Evolutionary conservation across 1,284 basidiomycete species (phyloP).

Genomic region (Heterobasidion occidentale): DNA sequence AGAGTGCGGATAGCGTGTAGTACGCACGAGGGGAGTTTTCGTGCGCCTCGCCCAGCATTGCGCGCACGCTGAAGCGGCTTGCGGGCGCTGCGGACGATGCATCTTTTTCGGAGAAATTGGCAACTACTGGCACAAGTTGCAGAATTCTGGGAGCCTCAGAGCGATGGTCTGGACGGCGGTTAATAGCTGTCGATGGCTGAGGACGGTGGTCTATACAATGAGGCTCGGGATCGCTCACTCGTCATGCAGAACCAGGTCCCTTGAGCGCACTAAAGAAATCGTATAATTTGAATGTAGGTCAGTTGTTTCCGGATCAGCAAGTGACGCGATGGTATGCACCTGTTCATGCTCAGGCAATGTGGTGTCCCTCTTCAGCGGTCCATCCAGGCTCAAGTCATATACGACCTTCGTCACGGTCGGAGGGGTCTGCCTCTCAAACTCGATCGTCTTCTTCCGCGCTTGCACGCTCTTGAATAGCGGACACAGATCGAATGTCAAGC

Average conservation of each 20-base stretch:
- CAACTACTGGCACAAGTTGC: conserved; percentile 34
- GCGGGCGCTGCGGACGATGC: not conserved
- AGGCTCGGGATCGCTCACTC: conserved; percentile 13
- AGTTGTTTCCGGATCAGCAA: not conserved
- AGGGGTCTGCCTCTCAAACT: conserved; percentile 17
- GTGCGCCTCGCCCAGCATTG: conserved; percentile 8
- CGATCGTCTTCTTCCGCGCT: conserved; percentile 13
- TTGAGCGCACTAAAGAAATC: conserved; percentile 19
- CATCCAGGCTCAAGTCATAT: conserved; percentile 21
- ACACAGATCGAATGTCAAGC: conserved; percentile 20
- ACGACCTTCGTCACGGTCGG: conserved; percentile 23
- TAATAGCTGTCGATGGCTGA: conserved; percentile 16
- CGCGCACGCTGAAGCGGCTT: conserved; percentile 5
- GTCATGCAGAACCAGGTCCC: conserved; percentile 29
- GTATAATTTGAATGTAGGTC: not conserved
- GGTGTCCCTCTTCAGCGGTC: conserved; percentile 16
- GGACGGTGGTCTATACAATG: too few relatives aligned
- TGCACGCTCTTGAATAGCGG: conserved; percentile 19
- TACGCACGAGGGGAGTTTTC: conserved; percentile 6
- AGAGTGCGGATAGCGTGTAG: too few relatives aligned
- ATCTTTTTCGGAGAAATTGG: not conserved
- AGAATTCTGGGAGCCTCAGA: conserved; percentile 29
- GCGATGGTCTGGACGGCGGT: conserved; percentile 27
- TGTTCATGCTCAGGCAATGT: conserved; percentile 18
- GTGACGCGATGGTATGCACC: conserved; percentile 11